A percentile compares a stretch with the other conserved stretches of the same genome.
These are phyloP conservation scores for Sambucus nigra DNA, from an alignment of 129 eudicot species.

Conservation along the genomic window DNA sequence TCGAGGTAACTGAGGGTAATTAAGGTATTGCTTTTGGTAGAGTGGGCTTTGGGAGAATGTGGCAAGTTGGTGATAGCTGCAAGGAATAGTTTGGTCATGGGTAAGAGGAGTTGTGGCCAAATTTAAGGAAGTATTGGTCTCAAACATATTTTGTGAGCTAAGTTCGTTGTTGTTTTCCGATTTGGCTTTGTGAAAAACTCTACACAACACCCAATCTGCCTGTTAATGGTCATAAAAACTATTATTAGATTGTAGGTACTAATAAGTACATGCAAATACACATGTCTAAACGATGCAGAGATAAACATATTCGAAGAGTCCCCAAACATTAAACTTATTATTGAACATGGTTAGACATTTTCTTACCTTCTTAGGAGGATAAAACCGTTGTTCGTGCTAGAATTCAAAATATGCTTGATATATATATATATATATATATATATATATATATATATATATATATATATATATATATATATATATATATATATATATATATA, in stretches of 20 bases:
- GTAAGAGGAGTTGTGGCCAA: conserved; percentile 1
- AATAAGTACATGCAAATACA: too few species aligned
- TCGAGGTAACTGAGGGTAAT: conserved; percentile 23
- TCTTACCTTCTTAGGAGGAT: too few species aligned
- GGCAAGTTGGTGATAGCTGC: conserved; percentile 24
- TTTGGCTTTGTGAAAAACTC: conserved; percentile 83
- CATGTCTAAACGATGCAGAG: too few species aligned
- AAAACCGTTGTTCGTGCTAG: too few species aligned
- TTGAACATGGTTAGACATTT: too few species aligned
- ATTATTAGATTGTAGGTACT: not conserved
- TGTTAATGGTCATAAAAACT: conserved; percentile 18
- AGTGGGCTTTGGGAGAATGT: conserved; percentile 14
- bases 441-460: too few species aligned
- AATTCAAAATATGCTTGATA: too few species aligned
- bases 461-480: too few species aligned
- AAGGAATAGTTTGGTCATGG: conserved; percentile 17
- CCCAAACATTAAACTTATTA: too few species aligned
- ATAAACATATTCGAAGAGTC: too few species aligned
- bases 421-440: too few species aligned
- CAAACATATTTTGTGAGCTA: conserved; percentile 22
- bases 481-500: too few species aligned
- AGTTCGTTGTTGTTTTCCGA: conserved; percentile 33
- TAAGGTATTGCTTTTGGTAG: conserved; percentile 26
- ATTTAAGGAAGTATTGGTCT: conserved; percentile 11
- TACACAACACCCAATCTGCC: conserved; percentile 96